Evolutionary conservation across 1,284 basidiomycete species (phyloP), one percentile per base, ranked within the genome.

Genomic region (Ceratobasidium sp.): DNA sequence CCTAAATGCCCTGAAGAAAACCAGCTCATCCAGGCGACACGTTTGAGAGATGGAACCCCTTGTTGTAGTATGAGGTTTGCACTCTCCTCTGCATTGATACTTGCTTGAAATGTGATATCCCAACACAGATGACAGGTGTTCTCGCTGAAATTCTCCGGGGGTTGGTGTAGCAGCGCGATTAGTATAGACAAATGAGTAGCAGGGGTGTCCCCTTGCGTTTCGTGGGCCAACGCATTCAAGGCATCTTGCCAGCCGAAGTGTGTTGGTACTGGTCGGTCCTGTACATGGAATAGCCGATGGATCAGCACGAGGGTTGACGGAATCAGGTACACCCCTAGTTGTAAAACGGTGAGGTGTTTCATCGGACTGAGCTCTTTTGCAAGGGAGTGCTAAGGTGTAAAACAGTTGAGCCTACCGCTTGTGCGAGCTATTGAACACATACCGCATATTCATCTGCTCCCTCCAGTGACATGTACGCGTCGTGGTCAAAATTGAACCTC

Each of bases 391-490:
- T 73, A 39, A 13, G 39, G 13, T 12, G 44, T 6, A 10, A 13
- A 7, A 28, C n/a, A n/a, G n/a, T n/a, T n/a, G n/a, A n/a, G n/a
- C n/a, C n/a, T n/a, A n/a, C n/a, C n/a, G n/a, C n/a, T n/a, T n/a
- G n/a, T n/a, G n/a, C n/a, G n/a, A n/a, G n/a, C n/a, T n/a, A n/a
- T n/a, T n/a, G n/a, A 23, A 33, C 15, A 61, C 58, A 4, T 33
- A 73, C 70, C 23, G 70, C 26, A 44, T 73, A 73, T n/a, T 42
- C n/a, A 3, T 49, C 46, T 28, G 70, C 56, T 49, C 70, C 70
- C 10, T 73, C 58, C n/a, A 55, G n/a, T 9, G 75, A 77, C n/a
- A 77, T 67, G 64, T 77, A 77, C 18, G 64, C 67, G 44, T 77
- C 64, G 40, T 77, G 75, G 18, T 77, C 55, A 39, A 77, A 77